Percentiles rank a stretch among this genome's conserved stretches.
These are phyloP conservation scores for Multifurca ochricompacta DNA, from an alignment of 768 basidiomycete species.

Conservation along the genomic window DNA sequence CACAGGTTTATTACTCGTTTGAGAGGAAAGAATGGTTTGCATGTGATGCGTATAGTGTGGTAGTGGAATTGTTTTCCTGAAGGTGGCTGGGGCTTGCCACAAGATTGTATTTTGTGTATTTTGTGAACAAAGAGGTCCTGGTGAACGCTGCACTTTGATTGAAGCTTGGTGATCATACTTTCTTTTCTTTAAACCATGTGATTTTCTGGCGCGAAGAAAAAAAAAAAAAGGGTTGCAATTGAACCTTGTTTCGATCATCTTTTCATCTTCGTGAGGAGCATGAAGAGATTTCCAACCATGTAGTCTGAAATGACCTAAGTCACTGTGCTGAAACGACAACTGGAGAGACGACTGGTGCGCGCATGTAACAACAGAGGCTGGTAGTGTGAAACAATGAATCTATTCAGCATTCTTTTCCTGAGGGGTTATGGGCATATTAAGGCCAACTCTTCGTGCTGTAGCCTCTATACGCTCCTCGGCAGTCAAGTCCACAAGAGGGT, in stretches of 20 bases:
- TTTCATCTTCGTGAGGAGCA: not conserved
- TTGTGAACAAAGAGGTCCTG: not conserved
- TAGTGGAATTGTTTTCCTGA: too few species aligned
- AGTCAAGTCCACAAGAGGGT: constrained; percentile 74
- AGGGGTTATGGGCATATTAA: constrained; percentile 64
- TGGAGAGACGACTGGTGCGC: not conserved
- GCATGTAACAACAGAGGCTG: not conserved
- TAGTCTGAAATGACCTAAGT: not conserved
- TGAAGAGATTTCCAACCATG: not conserved
- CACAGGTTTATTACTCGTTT: not conserved
- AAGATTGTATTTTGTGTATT: not conserved
- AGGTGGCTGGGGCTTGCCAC: not conserved
- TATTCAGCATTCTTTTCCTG: constrained; percentile 23
- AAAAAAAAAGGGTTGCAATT: not conserved
- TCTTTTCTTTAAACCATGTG: not conserved
- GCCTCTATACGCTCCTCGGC: constrained; percentile 73
- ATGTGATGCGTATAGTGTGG: too few species aligned
- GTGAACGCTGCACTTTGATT: not conserved
- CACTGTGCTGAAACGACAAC: not conserved
- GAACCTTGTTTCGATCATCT: not conserved
- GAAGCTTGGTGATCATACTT: too few species aligned
- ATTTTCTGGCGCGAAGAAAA: not conserved
- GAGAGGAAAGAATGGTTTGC: too few species aligned
- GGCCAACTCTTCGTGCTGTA: constrained; percentile 79
- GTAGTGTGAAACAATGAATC: not conserved